A percentile compares a stretch with the other conserved stretches of the same genome.
Conservation (phyloP, 805 yeast genomes). For the Saccharomycopsis sp. region DNA sequence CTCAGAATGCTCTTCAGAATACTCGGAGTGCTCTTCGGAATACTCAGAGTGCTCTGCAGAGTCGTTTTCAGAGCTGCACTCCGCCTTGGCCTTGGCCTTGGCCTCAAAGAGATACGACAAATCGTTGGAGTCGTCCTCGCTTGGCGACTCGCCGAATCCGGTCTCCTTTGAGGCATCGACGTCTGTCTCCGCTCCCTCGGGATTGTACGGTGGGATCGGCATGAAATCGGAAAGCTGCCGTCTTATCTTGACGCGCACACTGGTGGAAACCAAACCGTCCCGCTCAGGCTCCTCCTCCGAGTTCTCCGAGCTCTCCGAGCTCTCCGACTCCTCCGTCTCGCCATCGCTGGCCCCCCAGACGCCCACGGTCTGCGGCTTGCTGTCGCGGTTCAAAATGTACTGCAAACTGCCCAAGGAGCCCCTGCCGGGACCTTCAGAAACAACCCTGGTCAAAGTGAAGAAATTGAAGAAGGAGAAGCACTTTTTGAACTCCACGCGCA, state of each 20-base stretch:
- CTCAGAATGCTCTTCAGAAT: too few species aligned
- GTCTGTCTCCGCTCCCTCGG: conserved; percentile 32
- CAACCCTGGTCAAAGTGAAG: conserved; percentile 10
- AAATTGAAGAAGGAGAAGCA: conserved; percentile 1
- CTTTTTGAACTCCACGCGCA: conserved; percentile 13
- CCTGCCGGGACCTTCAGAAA: neutral
- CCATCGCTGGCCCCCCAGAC: neutral
- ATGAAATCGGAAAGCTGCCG: neutral
- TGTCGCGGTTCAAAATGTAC: neutral
- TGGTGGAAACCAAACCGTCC: neutral
- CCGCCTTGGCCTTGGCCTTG: too few species aligned
- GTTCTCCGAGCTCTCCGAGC: too few species aligned
- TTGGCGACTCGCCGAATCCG: conserved; percentile 28
- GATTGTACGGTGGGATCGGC: neutral
- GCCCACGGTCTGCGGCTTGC: too few species aligned
- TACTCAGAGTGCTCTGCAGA: too few species aligned
- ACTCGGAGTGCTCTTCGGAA: too few species aligned
- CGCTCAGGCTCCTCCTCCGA: neutral
- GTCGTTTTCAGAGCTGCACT: too few species aligned
- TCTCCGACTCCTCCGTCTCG: too few species aligned
- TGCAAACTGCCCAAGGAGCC: neutral
- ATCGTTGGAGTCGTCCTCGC: conserved; percentile 28
- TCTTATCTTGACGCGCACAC: neutral
- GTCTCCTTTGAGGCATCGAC: conserved; percentile 28
- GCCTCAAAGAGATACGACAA: conserved; percentile 58